Base-by-base conservation (phyloP, 345 rosid species). In the Arabidopsis suecica region DNA sequence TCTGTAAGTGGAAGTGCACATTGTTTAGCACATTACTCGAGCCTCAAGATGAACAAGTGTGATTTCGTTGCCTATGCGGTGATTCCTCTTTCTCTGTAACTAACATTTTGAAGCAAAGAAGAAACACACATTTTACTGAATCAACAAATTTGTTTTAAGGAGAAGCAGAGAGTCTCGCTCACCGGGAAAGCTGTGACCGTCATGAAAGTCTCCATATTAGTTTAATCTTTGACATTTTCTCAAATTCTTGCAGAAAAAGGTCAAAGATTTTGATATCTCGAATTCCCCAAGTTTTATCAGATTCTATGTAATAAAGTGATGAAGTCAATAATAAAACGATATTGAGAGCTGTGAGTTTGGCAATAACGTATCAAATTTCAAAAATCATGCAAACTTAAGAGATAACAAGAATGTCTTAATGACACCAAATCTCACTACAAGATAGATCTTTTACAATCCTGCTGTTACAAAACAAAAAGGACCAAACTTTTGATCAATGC, bases 11-110 rank as follows among this genome's bases (percentile, higher is more conserved):
- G 96, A 40, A 82, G 89, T 73, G 95, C 93, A 33, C 83, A 88
- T 47, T 93, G 98, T 79, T 73, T 93, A 75, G 89, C 88, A 79
- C 61, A 78, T 23, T 89, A 88, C 37, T 89, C 97, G 95, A 80
- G 84, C 51, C 72, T 83, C 44, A 90, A 88, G 79, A 79, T 88
- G 42, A 86, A 87, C 53, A 91, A 89, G 57, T 73, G 65, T n/a
- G 86, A 90, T 50, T 74, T 88, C 4, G 36, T 75, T 9, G 98
- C 97, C 1, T 83, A 78, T 51, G 64, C 71, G 75, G 91, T 90
- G 66, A 47, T 49, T 40, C 20, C 16, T 56, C 61, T 66, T 9
- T 32, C 28, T 44, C 25, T 33, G 3, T 7, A 33, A 30, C 40
- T 14, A 5, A 0, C 18, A 34, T n/a, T 37, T 20, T 34, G 40